A percentile compares a stretch with the other conserved stretches of the same genome.
Conservation (phyloP, 495 filamentous ascomycete species). For the Penicillium waksmanii region DNA sequence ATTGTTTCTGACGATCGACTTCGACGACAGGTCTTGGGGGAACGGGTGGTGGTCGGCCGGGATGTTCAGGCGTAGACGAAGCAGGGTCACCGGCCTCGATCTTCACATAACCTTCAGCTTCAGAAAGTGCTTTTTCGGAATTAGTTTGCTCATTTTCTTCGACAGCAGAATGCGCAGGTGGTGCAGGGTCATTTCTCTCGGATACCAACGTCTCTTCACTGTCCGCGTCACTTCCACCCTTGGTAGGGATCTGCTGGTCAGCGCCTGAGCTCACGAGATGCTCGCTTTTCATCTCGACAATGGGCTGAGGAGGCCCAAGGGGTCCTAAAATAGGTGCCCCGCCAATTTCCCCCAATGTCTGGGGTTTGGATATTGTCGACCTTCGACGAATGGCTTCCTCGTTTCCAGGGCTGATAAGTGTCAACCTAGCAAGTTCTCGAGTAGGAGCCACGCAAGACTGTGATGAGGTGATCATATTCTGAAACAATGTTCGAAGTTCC, state of each 20-base stretch:
- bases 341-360: conserved; percentile 53
- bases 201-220: conserved; percentile 42
- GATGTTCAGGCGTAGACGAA: conserved; percentile 15
- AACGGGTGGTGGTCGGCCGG: conserved; percentile 47
- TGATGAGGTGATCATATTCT: conserved; percentile 64
- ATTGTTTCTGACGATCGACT: conserved; percentile 40
- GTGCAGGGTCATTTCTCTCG: not conserved
- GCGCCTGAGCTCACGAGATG: conserved; percentile 19
- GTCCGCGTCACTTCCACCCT: conserved; percentile 32
- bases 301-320: conserved; percentile 45
- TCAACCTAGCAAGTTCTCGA: conserved; percentile 79
- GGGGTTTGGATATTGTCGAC: conserved; percentile 54
- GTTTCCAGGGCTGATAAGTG: conserved; percentile 65
- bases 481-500: conserved; percentile 75
- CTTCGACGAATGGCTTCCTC: conserved; percentile 60
- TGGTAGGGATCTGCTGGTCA: not conserved
- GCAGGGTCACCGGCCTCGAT: conserved; percentile 3
- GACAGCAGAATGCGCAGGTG: not conserved
- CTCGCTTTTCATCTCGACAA: conserved; percentile 22
- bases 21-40: conserved; percentile 48
- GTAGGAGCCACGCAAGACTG: conserved; percentile 64
- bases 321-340: conserved; percentile 58
- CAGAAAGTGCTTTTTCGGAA: not conserved
- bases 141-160: conserved; percentile 4
- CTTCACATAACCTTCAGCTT: conserved; percentile 2